Evolutionary conservation across 1,284 basidiomycete species (phyloP).

Genomic region (Rhizoctonia solani): DNA sequence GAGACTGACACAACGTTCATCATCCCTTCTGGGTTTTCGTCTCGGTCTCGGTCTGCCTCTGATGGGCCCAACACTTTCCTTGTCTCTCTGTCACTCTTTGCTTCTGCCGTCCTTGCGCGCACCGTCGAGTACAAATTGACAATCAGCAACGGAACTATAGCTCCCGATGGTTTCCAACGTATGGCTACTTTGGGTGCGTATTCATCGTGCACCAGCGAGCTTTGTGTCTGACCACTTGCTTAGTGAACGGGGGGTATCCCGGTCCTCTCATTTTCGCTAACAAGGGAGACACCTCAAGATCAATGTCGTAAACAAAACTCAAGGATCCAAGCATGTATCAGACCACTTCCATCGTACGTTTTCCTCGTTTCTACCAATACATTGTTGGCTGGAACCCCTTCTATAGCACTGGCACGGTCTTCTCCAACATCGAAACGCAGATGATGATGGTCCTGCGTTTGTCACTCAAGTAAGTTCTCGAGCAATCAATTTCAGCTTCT

Average conservation of each 20-base stretch:
- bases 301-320: conserved; percentile 39
- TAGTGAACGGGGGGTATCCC: conserved; percentile 38
- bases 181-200: conserved; percentile 40
- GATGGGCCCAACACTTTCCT: conserved; percentile 5
- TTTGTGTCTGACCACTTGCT: conserved; percentile 34
- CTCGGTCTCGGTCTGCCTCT: neutral
- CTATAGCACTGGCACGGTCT: conserved; percentile 58
- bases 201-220: neutral
- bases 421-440: conserved; percentile 48
- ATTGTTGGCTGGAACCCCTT: neutral
- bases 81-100: conserved; percentile 27
- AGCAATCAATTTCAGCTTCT: conserved; percentile 3
- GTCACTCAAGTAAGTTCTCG: neutral
- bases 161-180: conserved; percentile 45
- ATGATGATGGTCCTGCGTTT: conserved; percentile 48
- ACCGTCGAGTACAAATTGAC: conserved; percentile 17
- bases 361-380: conserved; percentile 1
- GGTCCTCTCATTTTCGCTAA: conserved; percentile 39
- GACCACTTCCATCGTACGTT: conserved; percentile 43
- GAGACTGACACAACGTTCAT: no score
- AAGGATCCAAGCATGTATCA: conserved; percentile 41
- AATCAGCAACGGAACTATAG: conserved; percentile 29
- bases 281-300: conserved; percentile 38
- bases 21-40: no score
- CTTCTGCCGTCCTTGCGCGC: conserved; percentile 9